Evolutionary conservation across 768 basidiomycete genomes (phyloP), one percentile per base, ranked within the genome.

Genomic region (Filobasidium wieringae): DNA sequence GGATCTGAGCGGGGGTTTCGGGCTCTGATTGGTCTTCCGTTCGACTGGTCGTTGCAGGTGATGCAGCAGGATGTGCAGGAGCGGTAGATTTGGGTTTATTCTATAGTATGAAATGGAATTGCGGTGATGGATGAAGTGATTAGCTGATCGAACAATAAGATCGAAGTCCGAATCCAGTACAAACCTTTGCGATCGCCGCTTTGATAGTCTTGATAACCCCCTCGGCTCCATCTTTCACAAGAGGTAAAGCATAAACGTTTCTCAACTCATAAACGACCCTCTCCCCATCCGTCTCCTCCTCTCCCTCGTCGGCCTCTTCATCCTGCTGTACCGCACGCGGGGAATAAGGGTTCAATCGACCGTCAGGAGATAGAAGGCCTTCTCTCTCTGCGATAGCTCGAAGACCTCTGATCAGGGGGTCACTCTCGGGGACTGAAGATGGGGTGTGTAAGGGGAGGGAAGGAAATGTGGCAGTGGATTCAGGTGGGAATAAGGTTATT

Each of bases 171-270:
- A 17, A 7, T 51, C 51, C 39, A 19, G 31, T n/a, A 47, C 47
- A 11, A 32, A 54, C 59, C 34, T 58, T 60, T 14, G 51, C 51
- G 29, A 62, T 33, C 29, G 54, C 53, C 4, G 29, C 47, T 7
- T 50, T 27, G 1, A 60, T 31, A 15, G 40, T 50, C n/a, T 32
- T 51, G 37, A 60, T 56, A 17, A 60, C n/a, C 49, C n/a, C 59
- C 19, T 53, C 51, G 17, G 62, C 39, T 17, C 59, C 63, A 8
- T 41, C 49, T 29, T 45, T 57, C 1, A 37, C 57, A 36, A 72
- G 49, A 0, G 70, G 68, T 8, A 72, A 61, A 5, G 68, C 52
- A 60, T 72, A 66, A 7, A 72, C 62, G 50, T 67, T 61, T 19
- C 57, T 51, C 15, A 72, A 51, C 8, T 62, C 61, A 43, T 55